These are phyloP conservation scores for Penicillium sp. DNA, from an alignment of 2,329 filamentous ascomycete genomes.

Conservation along the genomic window DNA sequence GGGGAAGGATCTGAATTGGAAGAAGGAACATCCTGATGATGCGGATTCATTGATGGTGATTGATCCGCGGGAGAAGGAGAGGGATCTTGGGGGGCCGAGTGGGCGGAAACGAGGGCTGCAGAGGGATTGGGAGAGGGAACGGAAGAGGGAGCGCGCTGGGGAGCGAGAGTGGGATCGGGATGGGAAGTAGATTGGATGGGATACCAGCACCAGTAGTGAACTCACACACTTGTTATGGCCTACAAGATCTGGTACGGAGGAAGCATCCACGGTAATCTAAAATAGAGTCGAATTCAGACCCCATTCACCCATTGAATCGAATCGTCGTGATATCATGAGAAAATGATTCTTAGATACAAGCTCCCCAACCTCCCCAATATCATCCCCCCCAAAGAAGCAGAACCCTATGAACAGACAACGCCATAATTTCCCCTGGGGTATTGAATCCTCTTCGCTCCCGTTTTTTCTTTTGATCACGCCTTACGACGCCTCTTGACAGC, in stretches of 20 bases:
- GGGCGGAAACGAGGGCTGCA: constrained; percentile 58
- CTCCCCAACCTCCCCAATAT: background rate
- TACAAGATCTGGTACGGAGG: background rate
- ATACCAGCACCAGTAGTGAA: too few relatives aligned
- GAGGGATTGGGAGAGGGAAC: constrained; percentile 42
- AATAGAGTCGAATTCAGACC: background rate
- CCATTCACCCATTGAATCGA: background rate
- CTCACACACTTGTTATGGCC: too few relatives aligned
- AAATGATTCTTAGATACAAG: background rate
- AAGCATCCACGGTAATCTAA: background rate
- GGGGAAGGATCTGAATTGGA: constrained; percentile 88
- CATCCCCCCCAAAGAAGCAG: background rate
- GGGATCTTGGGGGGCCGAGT: constrained; percentile 61
- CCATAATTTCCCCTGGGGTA: constrained; percentile 1
- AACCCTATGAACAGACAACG: constrained; percentile 1
- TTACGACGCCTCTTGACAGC: constrained; percentile 37
- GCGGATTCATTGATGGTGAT: constrained; percentile 73
- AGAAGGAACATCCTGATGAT: constrained; percentile 87
- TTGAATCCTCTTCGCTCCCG: background rate
- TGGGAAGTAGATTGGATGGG: constrained; percentile 2
- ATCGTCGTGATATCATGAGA: constrained; percentile 1
- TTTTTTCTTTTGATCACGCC: constrained; percentile 23
- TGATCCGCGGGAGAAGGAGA: constrained; percentile 82
- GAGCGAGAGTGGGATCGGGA: constrained; percentile 42
- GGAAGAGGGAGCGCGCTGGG: constrained; percentile 36